phyloP scores from a whole-genome alignment of 2,329 filamentous ascomycete genomes.

The Akanthomyces dipterigenus region DNA sequence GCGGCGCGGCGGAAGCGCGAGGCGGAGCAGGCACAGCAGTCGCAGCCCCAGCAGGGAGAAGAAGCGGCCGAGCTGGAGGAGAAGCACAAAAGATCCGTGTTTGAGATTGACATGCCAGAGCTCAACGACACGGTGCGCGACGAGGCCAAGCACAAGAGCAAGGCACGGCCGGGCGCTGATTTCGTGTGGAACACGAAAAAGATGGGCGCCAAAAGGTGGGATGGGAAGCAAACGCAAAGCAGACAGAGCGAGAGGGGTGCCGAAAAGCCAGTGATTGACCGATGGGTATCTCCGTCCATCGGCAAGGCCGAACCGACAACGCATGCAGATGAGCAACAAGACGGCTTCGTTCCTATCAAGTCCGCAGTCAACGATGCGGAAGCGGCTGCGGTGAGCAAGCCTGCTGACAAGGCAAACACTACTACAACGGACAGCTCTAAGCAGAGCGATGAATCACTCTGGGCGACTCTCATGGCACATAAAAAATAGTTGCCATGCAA shows the following conservation, averaged over 20 bases:
- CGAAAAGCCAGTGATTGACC: neutral
- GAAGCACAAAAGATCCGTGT: neutral
- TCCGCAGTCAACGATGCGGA: neutral
- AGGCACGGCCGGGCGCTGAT: constrained; percentile 16
- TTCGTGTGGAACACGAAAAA: constrained; percentile 27
- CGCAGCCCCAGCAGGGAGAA: constrained; percentile 16
- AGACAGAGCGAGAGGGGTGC: neutral
- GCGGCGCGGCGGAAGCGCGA: constrained; percentile 17
- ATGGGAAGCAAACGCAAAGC: neutral
- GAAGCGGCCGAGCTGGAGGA: constrained; percentile 5
- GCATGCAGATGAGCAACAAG: neutral
- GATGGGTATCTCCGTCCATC: neutral
- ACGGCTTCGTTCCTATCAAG: neutral
- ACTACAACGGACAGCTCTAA: neutral
- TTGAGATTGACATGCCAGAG: constrained; percentile 4
- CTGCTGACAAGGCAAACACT: neutral
- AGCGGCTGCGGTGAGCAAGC: too few relatives aligned
- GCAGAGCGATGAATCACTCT: neutral
- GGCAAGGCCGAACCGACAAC: neutral
- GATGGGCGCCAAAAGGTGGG: neutral
- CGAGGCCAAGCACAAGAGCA: neutral
- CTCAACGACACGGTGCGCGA: neutral
- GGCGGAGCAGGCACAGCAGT: neutral
- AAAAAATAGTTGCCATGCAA: neutral
- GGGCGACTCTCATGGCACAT: neutral